These are phyloP conservation scores for Cystobasidiaceae sp. DNA, from an alignment of 1,284 basidiomycete species.

Conservation along the genomic window DNA sequence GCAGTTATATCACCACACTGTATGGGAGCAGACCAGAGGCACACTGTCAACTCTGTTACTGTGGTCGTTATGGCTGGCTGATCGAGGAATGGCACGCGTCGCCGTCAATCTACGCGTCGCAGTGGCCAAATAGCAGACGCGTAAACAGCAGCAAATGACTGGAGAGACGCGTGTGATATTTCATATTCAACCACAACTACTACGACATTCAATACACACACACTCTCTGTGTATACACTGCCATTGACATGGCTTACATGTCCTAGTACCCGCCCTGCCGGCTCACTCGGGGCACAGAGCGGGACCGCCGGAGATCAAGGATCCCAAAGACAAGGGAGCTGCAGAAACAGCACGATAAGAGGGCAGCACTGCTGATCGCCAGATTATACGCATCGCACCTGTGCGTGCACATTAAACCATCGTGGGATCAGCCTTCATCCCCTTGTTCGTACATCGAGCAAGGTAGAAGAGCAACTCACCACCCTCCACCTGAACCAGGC, in stretches of 20 bases:
- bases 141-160: not conserved
- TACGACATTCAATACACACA: not conserved
- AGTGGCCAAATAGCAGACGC: conserved; percentile 6
- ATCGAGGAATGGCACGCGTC: not conserved
- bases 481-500: conserved; percentile 19
- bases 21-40: no score
- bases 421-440: not conserved
- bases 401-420: not conserved
- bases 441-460: not conserved
- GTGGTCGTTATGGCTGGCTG: no score
- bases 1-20: no score
- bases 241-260: not conserved
- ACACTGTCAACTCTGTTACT: no score
- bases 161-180: not conserved
- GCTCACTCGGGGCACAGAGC: conserved; percentile 3
- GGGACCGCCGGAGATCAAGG: conserved; percentile 11
- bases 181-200: not conserved
- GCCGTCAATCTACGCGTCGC: conserved; percentile 9
- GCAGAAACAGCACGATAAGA: not conserved
- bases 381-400: conserved; percentile 29
- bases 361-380: conserved; percentile 7
- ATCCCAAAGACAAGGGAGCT: not conserved
- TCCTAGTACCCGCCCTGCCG: not conserved
- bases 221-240: not conserved
- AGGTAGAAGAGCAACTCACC: not conserved